These are phyloP conservation scores for Fusarium armeniacum DNA, from an alignment of 2,329 filamentous ascomycete species.

Conservation along the genomic window DNA sequence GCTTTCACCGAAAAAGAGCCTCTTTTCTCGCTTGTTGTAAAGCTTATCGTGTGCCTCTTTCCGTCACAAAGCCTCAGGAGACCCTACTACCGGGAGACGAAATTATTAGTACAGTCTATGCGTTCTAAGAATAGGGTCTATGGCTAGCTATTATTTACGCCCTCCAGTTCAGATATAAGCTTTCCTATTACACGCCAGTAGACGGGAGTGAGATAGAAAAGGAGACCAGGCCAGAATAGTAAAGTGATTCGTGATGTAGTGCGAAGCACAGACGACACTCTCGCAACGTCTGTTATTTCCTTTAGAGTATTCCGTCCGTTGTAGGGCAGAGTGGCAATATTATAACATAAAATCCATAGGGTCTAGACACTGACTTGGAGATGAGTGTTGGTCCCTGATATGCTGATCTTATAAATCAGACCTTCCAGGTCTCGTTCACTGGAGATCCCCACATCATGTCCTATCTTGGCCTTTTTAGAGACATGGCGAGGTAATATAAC, in stretches of 20 bases:
- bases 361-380: neutral
- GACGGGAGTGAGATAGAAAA: neutral
- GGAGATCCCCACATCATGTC: conserved; percentile 7
- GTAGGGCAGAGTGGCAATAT: conserved; percentile 19
- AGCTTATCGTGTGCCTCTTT: conserved; percentile 4
- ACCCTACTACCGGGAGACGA: neutral
- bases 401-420: neutral
- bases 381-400: conserved; percentile 10
- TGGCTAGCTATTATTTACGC: neutral
- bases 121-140: neutral
- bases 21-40: conserved; percentile 11
- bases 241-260: conserved; percentile 1
- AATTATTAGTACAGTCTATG: neutral
- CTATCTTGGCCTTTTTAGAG: neutral
- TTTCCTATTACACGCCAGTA: neutral
- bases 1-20: conserved; percentile 14
- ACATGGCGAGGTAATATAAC: neutral
- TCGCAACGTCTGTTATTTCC: conserved; percentile 23
- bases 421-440: neutral
- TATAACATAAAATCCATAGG: neutral
- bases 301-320: conserved; percentile 1
- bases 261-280: conserved; percentile 21
- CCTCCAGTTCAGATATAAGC: neutral
- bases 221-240: neutral
- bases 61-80: neutral